These are phyloP conservation scores for Diaporthe sp. DNA, from an alignment of 2,329 filamentous ascomycete species.

Conservation along the genomic window DNA sequence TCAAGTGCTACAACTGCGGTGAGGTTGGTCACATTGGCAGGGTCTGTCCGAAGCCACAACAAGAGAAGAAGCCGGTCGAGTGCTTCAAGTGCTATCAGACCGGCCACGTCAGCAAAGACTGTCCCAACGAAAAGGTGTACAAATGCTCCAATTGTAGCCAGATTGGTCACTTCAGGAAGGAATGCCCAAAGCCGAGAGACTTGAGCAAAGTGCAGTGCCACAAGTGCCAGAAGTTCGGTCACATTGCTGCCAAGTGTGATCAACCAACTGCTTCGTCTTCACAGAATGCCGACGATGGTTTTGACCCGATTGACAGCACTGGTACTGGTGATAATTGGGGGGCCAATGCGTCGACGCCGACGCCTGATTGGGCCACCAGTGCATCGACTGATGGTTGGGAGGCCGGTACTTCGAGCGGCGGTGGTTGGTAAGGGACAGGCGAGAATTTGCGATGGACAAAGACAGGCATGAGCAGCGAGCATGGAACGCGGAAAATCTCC, in stretches of 20 bases:
- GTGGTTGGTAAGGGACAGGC: background rate
- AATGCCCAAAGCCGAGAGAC: background rate
- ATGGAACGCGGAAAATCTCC: too few species aligned
- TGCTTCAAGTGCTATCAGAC: background rate
- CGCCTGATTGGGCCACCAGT: too few species aligned
- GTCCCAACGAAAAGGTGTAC: background rate
- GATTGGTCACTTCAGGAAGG: background rate
- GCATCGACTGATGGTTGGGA: too few species aligned
- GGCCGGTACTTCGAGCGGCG: too few species aligned
- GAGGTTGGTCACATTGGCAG: background rate
- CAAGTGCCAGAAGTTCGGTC: background rate
- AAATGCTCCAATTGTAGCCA: background rate
- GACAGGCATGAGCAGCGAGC: too few species aligned
- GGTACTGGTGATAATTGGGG: background rate
- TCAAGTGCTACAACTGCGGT: background rate
- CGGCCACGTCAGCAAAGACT: background rate
- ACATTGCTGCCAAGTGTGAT: background rate
- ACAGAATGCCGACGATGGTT: background rate
- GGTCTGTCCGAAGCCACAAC: background rate
- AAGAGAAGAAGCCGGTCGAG: background rate
- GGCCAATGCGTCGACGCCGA: too few species aligned
- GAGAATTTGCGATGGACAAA: too few species aligned
- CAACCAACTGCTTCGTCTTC: background rate
- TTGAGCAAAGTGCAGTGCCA: background rate
- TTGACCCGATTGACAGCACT: background rate